These are phyloP conservation scores for Epichloe typhina DNA, from an alignment of 2,329 filamentous ascomycete species.

Conservation along the genomic window DNA sequence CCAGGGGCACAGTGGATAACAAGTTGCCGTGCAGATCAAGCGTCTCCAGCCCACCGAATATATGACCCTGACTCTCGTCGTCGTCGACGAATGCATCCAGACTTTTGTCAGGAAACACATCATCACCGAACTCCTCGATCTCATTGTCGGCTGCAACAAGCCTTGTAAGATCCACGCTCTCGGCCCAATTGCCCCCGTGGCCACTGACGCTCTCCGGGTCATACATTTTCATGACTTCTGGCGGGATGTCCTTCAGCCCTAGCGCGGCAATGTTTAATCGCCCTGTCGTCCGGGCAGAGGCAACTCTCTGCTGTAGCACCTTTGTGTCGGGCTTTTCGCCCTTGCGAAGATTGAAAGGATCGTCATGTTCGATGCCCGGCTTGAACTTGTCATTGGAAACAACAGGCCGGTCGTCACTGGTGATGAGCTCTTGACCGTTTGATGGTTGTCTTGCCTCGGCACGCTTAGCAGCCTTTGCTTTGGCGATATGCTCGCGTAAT, in stretches of 20 bases:
- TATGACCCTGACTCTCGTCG: constrained; percentile 53
- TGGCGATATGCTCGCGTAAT: constrained; percentile 81
- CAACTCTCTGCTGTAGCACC: constrained; percentile 60
- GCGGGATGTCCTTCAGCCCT: constrained; percentile 64
- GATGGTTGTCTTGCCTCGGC: constrained; percentile 30
- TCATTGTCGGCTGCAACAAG: constrained; percentile 88
- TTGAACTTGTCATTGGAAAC: constrained; percentile 29
- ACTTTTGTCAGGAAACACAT: constrained; percentile 63
- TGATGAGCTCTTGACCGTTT: constrained; percentile 4
- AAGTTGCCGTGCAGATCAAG: constrained; percentile 80
- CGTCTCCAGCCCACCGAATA: constrained; percentile 70
- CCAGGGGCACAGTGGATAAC: constrained; percentile 58
- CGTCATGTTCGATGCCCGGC: constrained; percentile 39
- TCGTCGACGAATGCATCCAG: constrained; percentile 42
- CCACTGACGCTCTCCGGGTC: constrained; percentile 55
- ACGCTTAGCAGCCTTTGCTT: constrained; percentile 71
- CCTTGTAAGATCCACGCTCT: constrained; percentile 74
- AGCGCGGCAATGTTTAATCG: constrained; percentile 81
- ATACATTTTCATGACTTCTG: constrained; percentile 84
- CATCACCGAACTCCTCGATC: constrained; percentile 57
- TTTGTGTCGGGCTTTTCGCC: constrained; percentile 48
- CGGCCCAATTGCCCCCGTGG: constrained; percentile 65
- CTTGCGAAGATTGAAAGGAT: constrained; percentile 58
- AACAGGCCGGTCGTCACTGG: constrained; percentile 21
- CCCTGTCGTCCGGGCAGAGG: constrained; percentile 61